Evolutionary conservation across 805 yeast genomes (phyloP).

Genomic region (Metschnikowia gruessii): DNA sequence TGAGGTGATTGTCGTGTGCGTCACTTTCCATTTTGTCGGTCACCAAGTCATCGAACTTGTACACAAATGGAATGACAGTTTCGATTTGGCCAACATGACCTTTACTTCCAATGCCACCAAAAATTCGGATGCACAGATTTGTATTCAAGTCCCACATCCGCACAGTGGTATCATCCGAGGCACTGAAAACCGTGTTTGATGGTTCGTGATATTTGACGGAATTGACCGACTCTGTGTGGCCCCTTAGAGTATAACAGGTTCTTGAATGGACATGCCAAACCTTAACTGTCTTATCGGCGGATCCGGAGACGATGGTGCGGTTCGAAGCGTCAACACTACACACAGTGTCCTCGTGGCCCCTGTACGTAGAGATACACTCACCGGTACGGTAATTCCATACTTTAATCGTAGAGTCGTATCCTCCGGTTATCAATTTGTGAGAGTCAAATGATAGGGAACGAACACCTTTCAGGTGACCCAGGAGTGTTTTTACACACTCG

Average conservation of each 20-base stretch:
- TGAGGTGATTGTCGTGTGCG: slow-evolving; percentile 30
- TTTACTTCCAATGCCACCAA: slow-evolving; percentile 66
- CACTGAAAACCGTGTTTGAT: slow-evolving; percentile 76
- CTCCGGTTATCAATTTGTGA: slow-evolving; percentile 87
- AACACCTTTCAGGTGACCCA: slow-evolving; percentile 89
- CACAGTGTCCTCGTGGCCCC: slow-evolving; percentile 89
- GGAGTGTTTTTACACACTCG: slow-evolving; percentile 66
- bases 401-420: slow-evolving; percentile 84
- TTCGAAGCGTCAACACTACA: slow-evolving; percentile 76
- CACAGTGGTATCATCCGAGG: slow-evolving; percentile 88
- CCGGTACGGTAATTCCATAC: slow-evolving; percentile 97
- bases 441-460: slow-evolving; percentile 82
- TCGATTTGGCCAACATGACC: slow-evolving; percentile 96
- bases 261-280: slow-evolving; percentile 96
- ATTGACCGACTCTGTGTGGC: slow-evolving; percentile 91
- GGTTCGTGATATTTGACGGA: slow-evolving; percentile 81
- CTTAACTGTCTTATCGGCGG: slow-evolving; percentile 88
- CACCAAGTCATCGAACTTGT: slow-evolving; percentile 54
- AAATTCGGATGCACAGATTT: slow-evolving; percentile 73
- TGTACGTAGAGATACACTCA: slow-evolving; percentile 86
- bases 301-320: slow-evolving; percentile 86
- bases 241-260: slow-evolving; percentile 88
- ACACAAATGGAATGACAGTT: slow-evolving; percentile 80
- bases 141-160: slow-evolving; percentile 91
- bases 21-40: slow-evolving; percentile 40